Base-by-base conservation (phyloP, 2,329 filamentous ascomycete genomes). In the Hypoxylon sp. region DNA sequence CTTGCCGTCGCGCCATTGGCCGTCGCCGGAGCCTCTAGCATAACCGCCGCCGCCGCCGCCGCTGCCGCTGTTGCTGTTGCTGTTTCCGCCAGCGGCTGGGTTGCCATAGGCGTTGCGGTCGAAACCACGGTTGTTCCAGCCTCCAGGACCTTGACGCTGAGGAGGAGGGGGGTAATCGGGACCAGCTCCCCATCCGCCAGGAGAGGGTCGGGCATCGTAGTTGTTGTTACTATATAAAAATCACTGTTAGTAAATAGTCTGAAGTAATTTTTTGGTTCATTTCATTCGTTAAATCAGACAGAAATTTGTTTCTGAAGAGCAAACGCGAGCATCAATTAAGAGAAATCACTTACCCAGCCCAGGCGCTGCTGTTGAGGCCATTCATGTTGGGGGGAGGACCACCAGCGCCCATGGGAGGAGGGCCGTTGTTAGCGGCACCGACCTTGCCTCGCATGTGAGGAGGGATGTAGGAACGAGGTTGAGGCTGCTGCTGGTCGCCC, bases 1-100 rank as follows among this genome's bases (percentile, higher is more conserved):
- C 87, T 98, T 97, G 82, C 96, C 96, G 74, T 98, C 95, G 78
- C 91, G 90, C 96, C 96, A 99, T 85, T 93, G 91, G 77, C 96
- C 96, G 78, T 98, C 96, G 77, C 96, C 96, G 79, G 94, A 97
- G 76, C 94, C 94, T 77, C 92, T 90, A 76, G 90, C 86, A 77
- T 86, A 75, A 74, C 85, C 84, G 71, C 83, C 84, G 66, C 83
- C 82, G 69, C 85, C 83, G 67, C 86, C 85, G 68, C 84, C 85
- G 68, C 86, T 83, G 48, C 80, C 79, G 48, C 78, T 79, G 37
- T 80, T 80, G 64, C 84, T n/a, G n/a, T n/a, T n/a, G n/a, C n/a
- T 85, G 66, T 85, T 82, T 48, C 80, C 79, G 44, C 78, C 79
- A 52, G 80, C 80, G 70, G 76, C 78, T 48, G 84, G 82, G 77